Percentiles rank a stretch among this genome's conserved stretches.
Evolutionary conservation across 768 basidiomycete genomes (phyloP).

Genomic region (Hypholoma sublateritium): DNA sequence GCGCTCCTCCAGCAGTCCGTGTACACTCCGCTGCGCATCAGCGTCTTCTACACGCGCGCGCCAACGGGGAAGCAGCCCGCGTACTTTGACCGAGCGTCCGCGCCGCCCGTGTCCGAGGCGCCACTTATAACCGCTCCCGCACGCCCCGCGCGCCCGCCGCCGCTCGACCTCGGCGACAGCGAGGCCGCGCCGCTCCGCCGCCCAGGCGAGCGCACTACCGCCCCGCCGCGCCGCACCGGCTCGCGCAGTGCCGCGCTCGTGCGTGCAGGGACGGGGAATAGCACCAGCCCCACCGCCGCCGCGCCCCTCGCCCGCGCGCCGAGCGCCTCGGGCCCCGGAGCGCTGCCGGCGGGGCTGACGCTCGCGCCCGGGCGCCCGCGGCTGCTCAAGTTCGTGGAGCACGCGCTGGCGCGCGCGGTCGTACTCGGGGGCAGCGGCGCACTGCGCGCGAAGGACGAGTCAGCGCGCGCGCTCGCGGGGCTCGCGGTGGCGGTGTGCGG

Average conservation of each 20-base stretch:
- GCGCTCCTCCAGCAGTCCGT: constrained; percentile 39
- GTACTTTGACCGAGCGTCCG: constrained; percentile 20
- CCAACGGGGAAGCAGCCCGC: constrained; percentile 21
- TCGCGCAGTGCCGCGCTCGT: no score
- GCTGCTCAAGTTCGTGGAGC: constrained; percentile 46
- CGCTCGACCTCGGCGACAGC: no score
- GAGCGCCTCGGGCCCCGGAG: no score
- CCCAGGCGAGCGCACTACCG: no score
- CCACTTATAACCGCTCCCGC: neutral
- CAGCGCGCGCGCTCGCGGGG: constrained; percentile 27
- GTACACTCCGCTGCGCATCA: constrained; percentile 44
- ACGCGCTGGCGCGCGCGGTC: constrained; percentile 44
- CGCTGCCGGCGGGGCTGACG: constrained; percentile 32
- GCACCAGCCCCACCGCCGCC: no score
- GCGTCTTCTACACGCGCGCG: constrained; percentile 57
- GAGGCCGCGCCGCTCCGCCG: no score
- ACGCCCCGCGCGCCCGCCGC: no score
- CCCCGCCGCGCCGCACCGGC: no score
- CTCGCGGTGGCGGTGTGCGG: constrained; percentile 66
- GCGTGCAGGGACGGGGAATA: no score
- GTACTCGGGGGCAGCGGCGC: constrained; percentile 31
- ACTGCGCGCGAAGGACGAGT: constrained; percentile 31
- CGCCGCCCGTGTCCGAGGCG: constrained; percentile 22
- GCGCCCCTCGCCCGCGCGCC: no score
- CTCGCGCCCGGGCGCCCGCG: constrained; percentile 57